These are phyloP conservation scores for Tolypocladium amazonense DNA, from an alignment of 2,329 filamentous ascomycete genomes.

Conservation along the genomic window DNA sequence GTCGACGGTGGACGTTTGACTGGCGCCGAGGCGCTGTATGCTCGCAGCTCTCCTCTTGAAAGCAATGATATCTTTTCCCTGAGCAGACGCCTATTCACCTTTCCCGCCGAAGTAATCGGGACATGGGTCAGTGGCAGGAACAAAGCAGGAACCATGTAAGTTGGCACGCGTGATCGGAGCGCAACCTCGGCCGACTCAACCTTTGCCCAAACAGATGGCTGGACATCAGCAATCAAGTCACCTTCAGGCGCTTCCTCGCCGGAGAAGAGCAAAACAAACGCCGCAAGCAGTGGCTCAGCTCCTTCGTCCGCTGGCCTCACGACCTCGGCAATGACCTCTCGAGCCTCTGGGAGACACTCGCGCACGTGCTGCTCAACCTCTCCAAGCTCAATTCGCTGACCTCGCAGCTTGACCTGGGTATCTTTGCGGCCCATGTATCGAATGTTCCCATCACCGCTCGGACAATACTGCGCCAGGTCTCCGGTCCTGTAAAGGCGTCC, in stretches of 20 bases:
- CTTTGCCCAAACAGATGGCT: not conserved
- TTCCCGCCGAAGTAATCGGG: not conserved
- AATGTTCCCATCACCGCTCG: slow-evolving; percentile 4
- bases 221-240: not conserved
- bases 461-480: slow-evolving; percentile 9
- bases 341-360: not conserved
- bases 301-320: not conserved
- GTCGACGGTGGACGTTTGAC: not conserved
- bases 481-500: slow-evolving; percentile 9
- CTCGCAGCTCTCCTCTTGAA: not conserved
- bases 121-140: slow-evolving; percentile 2
- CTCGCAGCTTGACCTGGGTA: slow-evolving; percentile 10
- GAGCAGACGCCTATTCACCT: not conserved
- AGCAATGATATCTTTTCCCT: not conserved
- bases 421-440: slow-evolving; percentile 10
- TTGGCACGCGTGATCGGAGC: slow-evolving; percentile 1
- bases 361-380: slow-evolving; percentile 8
- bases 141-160: slow-evolving; percentile 5
- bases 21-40: not conserved
- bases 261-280: not conserved
- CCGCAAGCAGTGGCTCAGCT: not conserved
- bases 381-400: slow-evolving; percentile 11
- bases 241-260: not conserved
- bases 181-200: not conserved
- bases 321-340: slow-evolving; percentile 1